phyloP scores from a whole-genome alignment of 768 basidiomycete species.

The Termitomyces eurrhizus region DNA sequence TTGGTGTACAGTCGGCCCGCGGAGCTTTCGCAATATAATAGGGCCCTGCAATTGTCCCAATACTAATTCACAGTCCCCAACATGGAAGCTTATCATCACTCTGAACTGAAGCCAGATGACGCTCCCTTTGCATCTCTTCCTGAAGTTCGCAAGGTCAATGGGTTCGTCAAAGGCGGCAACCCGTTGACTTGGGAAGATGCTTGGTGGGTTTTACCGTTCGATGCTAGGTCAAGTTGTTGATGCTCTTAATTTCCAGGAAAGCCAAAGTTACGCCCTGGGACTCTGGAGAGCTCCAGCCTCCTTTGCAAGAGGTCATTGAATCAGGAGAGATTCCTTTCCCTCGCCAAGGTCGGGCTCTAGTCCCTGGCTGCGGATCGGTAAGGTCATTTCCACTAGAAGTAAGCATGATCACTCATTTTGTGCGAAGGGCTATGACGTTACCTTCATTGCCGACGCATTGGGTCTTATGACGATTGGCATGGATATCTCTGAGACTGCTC shows the following conservation, averaged over 20 bases:
- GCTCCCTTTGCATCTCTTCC: slow-evolving; percentile 5
- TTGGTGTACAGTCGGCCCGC: not conserved
- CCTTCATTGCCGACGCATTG: slow-evolving; percentile 46
- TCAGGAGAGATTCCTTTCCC: slow-evolving; percentile 43
- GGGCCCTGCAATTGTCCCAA: not conserved
- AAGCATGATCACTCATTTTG: not conserved
- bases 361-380: slow-evolving; percentile 48
- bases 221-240: not conserved
- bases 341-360: slow-evolving; percentile 28
- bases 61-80: not conserved
- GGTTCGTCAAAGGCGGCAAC: slow-evolving; percentile 23
- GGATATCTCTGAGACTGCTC: slow-evolving; percentile 55
- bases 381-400: slow-evolving; percentile 2
- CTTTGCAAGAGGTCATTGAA: slow-evolving; percentile 48
- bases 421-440: slow-evolving; percentile 57
- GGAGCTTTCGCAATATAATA: not conserved
- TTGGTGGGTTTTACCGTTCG: slow-evolving; percentile 17
- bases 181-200: slow-evolving; percentile 25
- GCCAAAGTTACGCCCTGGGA: slow-evolving; percentile 22
- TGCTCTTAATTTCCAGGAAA: slow-evolving; percentile 31
- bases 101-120: not conserved
- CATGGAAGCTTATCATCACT: slow-evolving; percentile 4
- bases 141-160: slow-evolving; percentile 8
- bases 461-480: slow-evolving; percentile 47
- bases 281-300: slow-evolving; percentile 47